A percentile compares a stretch with the other conserved stretches of the same genome.
Evolutionary conservation across 1,284 basidiomycete species (phyloP).

Genomic region (Coniferiporia sulphurascens): DNA sequence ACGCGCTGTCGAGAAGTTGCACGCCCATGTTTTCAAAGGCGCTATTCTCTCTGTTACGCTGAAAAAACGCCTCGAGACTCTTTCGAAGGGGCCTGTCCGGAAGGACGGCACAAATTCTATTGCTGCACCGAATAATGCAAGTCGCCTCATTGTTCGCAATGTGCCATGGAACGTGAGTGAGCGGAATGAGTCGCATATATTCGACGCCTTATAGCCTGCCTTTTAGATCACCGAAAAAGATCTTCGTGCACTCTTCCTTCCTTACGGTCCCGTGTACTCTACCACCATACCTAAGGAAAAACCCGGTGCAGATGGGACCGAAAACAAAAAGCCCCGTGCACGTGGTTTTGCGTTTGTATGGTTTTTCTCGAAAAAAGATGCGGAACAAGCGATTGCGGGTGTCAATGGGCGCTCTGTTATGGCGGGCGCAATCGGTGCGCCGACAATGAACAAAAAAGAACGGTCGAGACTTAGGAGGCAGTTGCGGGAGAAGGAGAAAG

Average conservation of each 20-base stretch:
- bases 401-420: slow-evolving; percentile 79
- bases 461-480: slow-evolving; percentile 20
- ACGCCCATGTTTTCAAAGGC: slow-evolving; percentile 94
- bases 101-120: slow-evolving; percentile 27
- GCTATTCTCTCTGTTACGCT: slow-evolving; percentile 81
- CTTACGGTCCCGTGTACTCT: slow-evolving; percentile 84
- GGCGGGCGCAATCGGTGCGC: slow-evolving; percentile 56
- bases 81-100: slow-evolving; percentile 45
- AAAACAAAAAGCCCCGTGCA: slow-evolving; percentile 38
- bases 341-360: slow-evolving; percentile 96
- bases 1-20: slow-evolving; percentile 77
- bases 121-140: slow-evolving; percentile 59
- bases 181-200: neutral
- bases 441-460: slow-evolving; percentile 77
- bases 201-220: neutral
- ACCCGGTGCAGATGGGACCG: slow-evolving; percentile 15
- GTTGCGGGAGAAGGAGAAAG: slow-evolving; percentile 36
- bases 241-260: slow-evolving; percentile 82
- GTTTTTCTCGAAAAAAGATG: slow-evolving; percentile 86
- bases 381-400: slow-evolving; percentile 77
- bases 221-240: slow-evolving; percentile 80
- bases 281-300: slow-evolving; percentile 69
- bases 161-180: slow-evolving; percentile 60
- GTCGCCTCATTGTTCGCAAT: slow-evolving; percentile 89
- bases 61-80: slow-evolving; percentile 81